phyloP scores from a whole-genome alignment of 1,139 yeast species.

The Saccharomyces hybrid region DNA sequence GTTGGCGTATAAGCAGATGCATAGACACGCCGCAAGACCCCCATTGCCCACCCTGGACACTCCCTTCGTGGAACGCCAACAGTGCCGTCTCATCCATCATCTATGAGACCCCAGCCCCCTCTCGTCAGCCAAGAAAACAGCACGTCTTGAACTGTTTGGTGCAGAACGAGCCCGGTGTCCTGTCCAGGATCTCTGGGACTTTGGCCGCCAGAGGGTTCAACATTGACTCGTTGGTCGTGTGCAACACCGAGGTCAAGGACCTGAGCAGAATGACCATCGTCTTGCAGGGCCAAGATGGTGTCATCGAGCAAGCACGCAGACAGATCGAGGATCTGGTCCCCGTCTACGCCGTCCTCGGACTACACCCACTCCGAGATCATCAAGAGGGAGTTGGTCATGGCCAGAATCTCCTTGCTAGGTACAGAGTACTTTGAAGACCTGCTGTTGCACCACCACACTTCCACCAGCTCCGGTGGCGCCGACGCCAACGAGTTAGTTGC shows the following conservation, averaged over 20 bases:
- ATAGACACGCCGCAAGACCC: slow-evolving; percentile 79
- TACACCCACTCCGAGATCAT: slow-evolving; percentile 86
- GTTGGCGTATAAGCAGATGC: slow-evolving; percentile 85
- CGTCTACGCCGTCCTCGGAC: slow-evolving; percentile 93
- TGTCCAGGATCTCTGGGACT: slow-evolving; percentile 88
- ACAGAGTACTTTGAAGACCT: slow-evolving; percentile 96
- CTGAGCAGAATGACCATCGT: slow-evolving; percentile 95
- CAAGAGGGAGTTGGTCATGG: slow-evolving; percentile 80
- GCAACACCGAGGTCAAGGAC: slow-evolving; percentile 93
- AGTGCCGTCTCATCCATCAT: slow-evolving; percentile 92
- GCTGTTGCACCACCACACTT: slow-evolving; percentile 69
- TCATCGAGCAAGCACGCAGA: slow-evolving; percentile 96
- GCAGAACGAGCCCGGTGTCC: slow-evolving; percentile 97
- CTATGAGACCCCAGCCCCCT: slow-evolving; percentile 83
- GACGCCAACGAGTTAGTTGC: slow-evolving; percentile 27
- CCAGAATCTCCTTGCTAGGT: slow-evolving; percentile 86
- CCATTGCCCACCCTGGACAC: slow-evolving; percentile 92
- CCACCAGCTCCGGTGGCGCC: slow-evolving; percentile 25
- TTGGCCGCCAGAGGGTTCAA: slow-evolving; percentile 97
- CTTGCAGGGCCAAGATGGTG: slow-evolving; percentile 88
- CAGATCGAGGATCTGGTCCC: slow-evolving; percentile 97
- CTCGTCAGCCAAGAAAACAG: slow-evolving; percentile 58
- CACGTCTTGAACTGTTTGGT: slow-evolving; percentile 94
- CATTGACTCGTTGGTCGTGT: slow-evolving; percentile 92
- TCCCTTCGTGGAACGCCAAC: slow-evolving; percentile 92